These are phyloP conservation scores for Pythium brachiatum DNA, from an alignment of 352 stramenopile species.

Conservation along the genomic window DNA sequence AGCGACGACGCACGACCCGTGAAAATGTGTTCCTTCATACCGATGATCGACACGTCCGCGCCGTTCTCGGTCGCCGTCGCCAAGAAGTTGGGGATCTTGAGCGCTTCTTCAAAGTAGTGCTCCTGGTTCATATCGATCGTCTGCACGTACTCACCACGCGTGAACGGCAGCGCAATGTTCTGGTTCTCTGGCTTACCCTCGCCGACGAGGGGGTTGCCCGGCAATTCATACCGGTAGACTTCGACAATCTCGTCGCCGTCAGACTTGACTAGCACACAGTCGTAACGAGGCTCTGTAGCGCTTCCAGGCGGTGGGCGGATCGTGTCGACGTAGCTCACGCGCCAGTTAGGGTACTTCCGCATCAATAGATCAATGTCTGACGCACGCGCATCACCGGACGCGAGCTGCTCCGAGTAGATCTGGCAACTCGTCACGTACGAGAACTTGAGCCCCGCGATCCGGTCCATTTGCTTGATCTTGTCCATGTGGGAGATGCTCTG, in stretches of 20 bases:
- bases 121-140: conserved; percentile 93
- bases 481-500: conserved; percentile 81
- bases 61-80: conserved; percentile 66
- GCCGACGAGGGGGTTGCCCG: conserved; percentile 76
- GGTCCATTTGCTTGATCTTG: conserved; percentile 90
- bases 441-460: conserved; percentile 85
- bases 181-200: conserved; percentile 89
- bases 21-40: conserved; percentile 90
- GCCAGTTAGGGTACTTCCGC: conserved; percentile 94
- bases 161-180: conserved; percentile 85
- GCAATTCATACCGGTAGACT: conserved; percentile 85
- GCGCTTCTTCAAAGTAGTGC: conserved; percentile 86
- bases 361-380: conserved; percentile 98
- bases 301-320: conserved; percentile 67
- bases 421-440: conserved; percentile 89
- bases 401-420: conserved; percentile 84
- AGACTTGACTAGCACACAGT: conserved; percentile 82
- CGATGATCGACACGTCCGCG: conserved; percentile 78
- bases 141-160: conserved; percentile 82
- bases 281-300: conserved; percentile 63
- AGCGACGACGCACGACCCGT: conserved; percentile 81
- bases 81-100: conserved; percentile 89
- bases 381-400: conserved; percentile 60
- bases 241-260: conserved; percentile 85
- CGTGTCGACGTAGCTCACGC: conserved; percentile 88